Conservation (phyloP, 1,284 basidiomycete genomes). For the Irpex sp. region DNA sequence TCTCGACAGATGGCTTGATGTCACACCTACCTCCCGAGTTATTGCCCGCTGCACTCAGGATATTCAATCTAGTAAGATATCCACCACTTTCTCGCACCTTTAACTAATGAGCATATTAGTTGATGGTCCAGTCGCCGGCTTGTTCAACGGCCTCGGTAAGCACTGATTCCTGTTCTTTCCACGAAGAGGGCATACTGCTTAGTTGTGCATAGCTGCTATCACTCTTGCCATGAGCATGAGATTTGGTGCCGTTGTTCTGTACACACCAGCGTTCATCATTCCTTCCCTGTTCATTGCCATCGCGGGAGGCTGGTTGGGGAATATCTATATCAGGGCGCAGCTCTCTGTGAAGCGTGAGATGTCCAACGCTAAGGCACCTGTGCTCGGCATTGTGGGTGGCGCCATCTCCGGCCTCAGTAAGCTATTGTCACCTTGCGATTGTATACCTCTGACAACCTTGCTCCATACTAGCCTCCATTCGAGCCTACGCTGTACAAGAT, state of each 20-base stretch:
- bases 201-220: neutral
- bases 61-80: slow-evolving; percentile 33
- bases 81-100: too few species aligned
- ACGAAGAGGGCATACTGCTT: too few species aligned
- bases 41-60: slow-evolving; percentile 54
- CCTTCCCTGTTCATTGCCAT: slow-evolving; percentile 35
- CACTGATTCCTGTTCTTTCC: too few species aligned
- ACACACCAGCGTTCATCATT: slow-evolving; percentile 38
- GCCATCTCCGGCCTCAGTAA: slow-evolving; percentile 61
- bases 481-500: slow-evolving; percentile 53
- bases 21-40: slow-evolving; percentile 51
- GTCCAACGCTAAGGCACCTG: slow-evolving; percentile 59
- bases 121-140: slow-evolving; percentile 10
- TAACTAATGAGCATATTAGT: too few species aligned
- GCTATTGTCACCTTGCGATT: slow-evolving; percentile 13
- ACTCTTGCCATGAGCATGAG: slow-evolving; percentile 31
- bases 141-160: slow-evolving; percentile 10
- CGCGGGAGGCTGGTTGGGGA: slow-evolving; percentile 40
- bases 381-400: slow-evolving; percentile 65
- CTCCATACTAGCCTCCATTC: slow-evolving; percentile 48
- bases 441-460: too few species aligned
- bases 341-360: slow-evolving; percentile 70
- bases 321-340: slow-evolving; percentile 66
- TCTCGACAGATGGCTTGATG: slow-evolving; percentile 28
- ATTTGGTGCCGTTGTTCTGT: slow-evolving; percentile 37